These are phyloP conservation scores for Cryptosporidium muris DNA, from an alignment of 169 alveolate species.

Conservation along the genomic window DNA sequence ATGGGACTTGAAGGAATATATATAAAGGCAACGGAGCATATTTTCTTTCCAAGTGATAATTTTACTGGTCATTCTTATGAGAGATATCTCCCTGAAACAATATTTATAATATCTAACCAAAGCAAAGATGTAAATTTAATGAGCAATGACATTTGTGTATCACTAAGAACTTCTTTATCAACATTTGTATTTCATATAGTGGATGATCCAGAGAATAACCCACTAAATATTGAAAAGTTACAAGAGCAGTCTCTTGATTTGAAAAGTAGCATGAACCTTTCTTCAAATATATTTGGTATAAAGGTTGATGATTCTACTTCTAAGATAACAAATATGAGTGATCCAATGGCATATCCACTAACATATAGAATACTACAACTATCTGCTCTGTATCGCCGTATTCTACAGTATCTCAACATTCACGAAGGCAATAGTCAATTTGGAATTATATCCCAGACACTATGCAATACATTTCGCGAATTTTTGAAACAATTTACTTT, in stretches of 20 bases:
- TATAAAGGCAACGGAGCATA: constrained; percentile 23
- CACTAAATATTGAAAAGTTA: background rate
- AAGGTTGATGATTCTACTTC: background rate
- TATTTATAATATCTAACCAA: background rate
- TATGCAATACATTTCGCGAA: constrained; percentile 44
- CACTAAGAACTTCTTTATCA: constrained; percentile 29
- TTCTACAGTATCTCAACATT: constrained; percentile 17
- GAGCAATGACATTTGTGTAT: background rate
- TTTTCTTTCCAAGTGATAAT: background rate
- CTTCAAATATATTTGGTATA: background rate
- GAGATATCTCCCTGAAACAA: background rate
- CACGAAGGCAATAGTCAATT: constrained; percentile 15
- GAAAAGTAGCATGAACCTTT: background rate
- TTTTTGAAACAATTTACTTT: constrained; percentile 43
- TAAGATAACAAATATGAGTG: background rate
- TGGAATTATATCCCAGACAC: constrained; percentile 35
- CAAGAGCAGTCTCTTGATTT: background rate
- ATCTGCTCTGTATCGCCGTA: constrained; percentile 34
- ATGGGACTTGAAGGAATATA: constrained; percentile 26
- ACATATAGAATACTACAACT: constrained; percentile 27
- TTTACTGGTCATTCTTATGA: background rate
- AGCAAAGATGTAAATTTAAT: background rate
- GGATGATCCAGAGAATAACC: constrained; percentile 26
- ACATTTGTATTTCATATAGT: constrained; percentile 10
- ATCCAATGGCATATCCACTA: constrained; percentile 41